Evolutionary conservation across 805 yeast species (phyloP).

Genomic region (Wickerhamiella cacticola): DNA sequence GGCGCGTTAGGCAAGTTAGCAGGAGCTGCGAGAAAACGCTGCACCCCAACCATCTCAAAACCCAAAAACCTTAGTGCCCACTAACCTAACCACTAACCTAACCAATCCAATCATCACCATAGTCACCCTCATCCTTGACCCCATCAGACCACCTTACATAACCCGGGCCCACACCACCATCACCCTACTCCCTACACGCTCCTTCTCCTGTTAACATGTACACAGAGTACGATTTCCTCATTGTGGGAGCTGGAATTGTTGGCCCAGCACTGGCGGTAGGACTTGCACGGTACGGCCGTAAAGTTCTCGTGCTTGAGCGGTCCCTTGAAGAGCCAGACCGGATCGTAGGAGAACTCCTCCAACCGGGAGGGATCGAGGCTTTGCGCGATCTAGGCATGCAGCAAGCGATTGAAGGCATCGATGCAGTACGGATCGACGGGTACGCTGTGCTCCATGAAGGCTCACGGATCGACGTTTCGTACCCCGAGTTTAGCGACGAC

Average conservation of each 20-base stretch:
- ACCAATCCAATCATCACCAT: not conserved
- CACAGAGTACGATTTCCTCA: constrained; percentile 58
- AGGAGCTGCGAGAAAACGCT: too few relatives aligned
- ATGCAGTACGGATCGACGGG: constrained; percentile 66
- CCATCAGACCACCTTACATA: not conserved
- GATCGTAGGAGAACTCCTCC: constrained; percentile 93
- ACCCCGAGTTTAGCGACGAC: constrained; percentile 35
- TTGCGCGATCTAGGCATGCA: constrained; percentile 72
- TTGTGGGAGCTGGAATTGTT: constrained; percentile 97
- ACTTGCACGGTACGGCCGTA: constrained; percentile 79
- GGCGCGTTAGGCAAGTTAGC: too few relatives aligned
- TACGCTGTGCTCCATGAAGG: constrained; percentile 64
- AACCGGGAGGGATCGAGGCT: constrained; percentile 91
- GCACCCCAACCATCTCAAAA: too few relatives aligned
- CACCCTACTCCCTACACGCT: too few relatives aligned
- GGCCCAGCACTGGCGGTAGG: constrained; percentile 91
- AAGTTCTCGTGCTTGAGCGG: constrained; percentile 66
- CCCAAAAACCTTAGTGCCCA: too few relatives aligned
- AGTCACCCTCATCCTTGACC: too few relatives aligned
- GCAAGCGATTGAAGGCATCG: constrained; percentile 58
- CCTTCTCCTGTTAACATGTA: not conserved
- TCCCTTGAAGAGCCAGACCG: constrained; percentile 91
- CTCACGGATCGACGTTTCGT: constrained; percentile 47
- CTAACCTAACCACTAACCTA: too few relatives aligned
- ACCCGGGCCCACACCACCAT: not conserved